Conservation (phyloP, 768 basidiomycete genomes). For the Tulasnella sp. region DNA sequence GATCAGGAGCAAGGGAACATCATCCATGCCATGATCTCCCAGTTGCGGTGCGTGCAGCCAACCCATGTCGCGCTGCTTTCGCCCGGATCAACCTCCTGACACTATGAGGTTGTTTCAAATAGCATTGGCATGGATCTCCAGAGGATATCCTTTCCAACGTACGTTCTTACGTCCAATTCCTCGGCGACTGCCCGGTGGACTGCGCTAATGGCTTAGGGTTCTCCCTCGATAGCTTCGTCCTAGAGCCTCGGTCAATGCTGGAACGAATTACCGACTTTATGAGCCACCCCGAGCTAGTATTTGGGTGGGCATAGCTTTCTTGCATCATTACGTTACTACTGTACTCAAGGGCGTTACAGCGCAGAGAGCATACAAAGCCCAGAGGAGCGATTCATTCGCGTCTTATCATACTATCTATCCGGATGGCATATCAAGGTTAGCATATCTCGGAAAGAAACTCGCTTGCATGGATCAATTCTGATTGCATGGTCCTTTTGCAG, state of each 20-base stretch:
- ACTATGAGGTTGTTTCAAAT: conserved; percentile 1
- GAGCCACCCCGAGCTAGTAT: conserved; percentile 95
- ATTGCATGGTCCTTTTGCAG: conserved; percentile 13
- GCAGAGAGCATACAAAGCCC: conserved; percentile 71
- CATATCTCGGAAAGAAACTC: not conserved
- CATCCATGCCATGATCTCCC: conserved; percentile 76
- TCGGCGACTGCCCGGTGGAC: not conserved
- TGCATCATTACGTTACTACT: not conserved
- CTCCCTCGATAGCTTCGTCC: conserved; percentile 55
- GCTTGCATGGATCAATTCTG: not conserved
- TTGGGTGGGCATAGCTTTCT: conserved; percentile 50
- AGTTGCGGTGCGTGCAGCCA: conserved; percentile 55
- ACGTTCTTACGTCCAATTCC: not conserved
- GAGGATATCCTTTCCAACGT: conserved; percentile 81
- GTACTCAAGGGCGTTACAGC: conserved; percentile 32
- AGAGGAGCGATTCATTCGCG: conserved; percentile 83
- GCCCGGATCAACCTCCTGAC: no score
- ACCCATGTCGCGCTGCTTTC: not conserved
- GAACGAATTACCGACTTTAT: conserved; percentile 99
- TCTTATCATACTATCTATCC: conserved; percentile 91
- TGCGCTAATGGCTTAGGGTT: not conserved
- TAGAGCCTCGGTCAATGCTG: conserved; percentile 94
- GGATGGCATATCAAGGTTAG: conserved; percentile 93
- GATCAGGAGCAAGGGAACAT: conserved; percentile 92
- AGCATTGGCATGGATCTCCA: conserved; percentile 96